These are phyloP conservation scores for Schizosaccharomyces octosporus DNA, from an alignment of 805 yeast species.

Conservation along the genomic window DNA sequence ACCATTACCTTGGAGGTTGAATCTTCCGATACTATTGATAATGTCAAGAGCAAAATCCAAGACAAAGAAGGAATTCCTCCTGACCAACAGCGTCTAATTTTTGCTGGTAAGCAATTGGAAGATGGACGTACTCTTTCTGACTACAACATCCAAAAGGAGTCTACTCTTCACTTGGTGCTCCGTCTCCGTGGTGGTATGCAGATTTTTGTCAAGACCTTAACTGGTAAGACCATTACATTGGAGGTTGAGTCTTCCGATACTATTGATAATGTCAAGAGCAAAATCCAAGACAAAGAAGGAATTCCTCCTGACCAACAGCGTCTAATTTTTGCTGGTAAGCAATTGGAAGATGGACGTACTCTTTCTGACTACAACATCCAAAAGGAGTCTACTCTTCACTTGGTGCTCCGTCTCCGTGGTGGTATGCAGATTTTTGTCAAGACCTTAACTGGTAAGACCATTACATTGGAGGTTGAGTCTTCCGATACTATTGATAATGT, in stretches of 20 bases:
- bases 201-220: constrained; percentile 68
- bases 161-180: constrained; percentile 81
- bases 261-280: too few species aligned
- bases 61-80: constrained; percentile 97
- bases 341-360: constrained; percentile 85
- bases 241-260: too few species aligned
- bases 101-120: too few species aligned
- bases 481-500: constrained; percentile 90
- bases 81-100: constrained; percentile 91
- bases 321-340: constrained; percentile 87
- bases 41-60: constrained; percentile 88
- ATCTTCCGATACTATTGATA: constrained; percentile 93
- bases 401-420: constrained; percentile 74
- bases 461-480: constrained; percentile 73
- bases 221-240: constrained; percentile 73
- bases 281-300: constrained; percentile 93
- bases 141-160: constrained; percentile 96
- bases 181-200: constrained; percentile 99
- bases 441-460: constrained; percentile 75
- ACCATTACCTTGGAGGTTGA: constrained; percentile 82
- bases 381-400: constrained; percentile 70
- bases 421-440: constrained; percentile 84
- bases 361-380: constrained; percentile 86
- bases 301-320: constrained; percentile 94
- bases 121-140: too few species aligned